phyloP scores from a whole-genome alignment of 1,139 yeast genomes.

The Yamadazyma membranifaciens region DNA sequence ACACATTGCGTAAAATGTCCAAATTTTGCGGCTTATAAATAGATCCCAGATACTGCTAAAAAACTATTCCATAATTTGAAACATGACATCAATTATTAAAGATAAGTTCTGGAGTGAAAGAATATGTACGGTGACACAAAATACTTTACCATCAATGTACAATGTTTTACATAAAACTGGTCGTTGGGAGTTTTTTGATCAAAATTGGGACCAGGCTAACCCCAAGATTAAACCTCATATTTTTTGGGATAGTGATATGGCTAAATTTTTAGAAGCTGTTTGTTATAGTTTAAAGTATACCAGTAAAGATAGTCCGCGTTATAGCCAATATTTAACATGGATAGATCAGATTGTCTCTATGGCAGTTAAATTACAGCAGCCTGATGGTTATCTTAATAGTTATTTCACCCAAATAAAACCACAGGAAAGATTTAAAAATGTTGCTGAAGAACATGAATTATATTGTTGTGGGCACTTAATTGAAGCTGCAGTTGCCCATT shows the following conservation, averaged over 20 bases:
- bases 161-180: slow-evolving; percentile 19
- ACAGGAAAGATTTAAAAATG: slow-evolving; percentile 16
- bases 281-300: slow-evolving; percentile 19
- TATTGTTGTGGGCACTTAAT: slow-evolving; percentile 23
- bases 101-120: slow-evolving; percentile 11
- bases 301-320: slow-evolving; percentile 9
- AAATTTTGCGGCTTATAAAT: no score
- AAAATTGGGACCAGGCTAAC: slow-evolving; percentile 16
- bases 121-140: slow-evolving; percentile 18
- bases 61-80: no score
- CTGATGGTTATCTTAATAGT: slow-evolving; percentile 22
- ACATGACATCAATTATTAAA: background rate
- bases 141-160: slow-evolving; percentile 22
- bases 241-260: slow-evolving; percentile 26
- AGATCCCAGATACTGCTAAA: no score
- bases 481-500: slow-evolving; percentile 22
- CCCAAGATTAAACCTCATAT: slow-evolving; percentile 17
- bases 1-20: no score
- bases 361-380: slow-evolving; percentile 21
- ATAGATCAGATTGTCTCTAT: slow-evolving; percentile 17
- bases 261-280: slow-evolving; percentile 21
- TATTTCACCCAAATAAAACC: slow-evolving; percentile 22
- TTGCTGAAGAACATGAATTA: slow-evolving; percentile 20
- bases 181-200: slow-evolving; percentile 20
- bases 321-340: slow-evolving; percentile 15